Percentiles rank a stretch among this genome's conserved stretches.
These are phyloP conservation scores for Moringa oleifera DNA, from an alignment of 345 rosid species.

Conservation along the genomic window DNA sequence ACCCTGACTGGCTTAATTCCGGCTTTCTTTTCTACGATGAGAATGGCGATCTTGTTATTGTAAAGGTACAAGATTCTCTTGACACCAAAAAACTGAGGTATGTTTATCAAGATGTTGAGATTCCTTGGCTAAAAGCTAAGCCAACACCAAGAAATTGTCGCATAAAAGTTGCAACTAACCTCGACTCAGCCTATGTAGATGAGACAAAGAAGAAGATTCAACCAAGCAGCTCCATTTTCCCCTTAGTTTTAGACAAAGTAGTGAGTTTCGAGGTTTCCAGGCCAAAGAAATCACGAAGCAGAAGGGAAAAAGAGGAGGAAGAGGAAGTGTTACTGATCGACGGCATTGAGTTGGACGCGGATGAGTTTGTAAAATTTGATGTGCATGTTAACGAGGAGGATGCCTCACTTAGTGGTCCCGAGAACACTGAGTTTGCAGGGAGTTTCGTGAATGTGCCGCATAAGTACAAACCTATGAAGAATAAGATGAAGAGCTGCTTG, in stretches of 20 bases:
- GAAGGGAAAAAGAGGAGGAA: slow-evolving; percentile 47
- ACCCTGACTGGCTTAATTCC: slow-evolving; percentile 51
- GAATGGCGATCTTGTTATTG: slow-evolving; percentile 47
- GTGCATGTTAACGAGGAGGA: slow-evolving; percentile 47
- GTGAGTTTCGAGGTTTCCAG: slow-evolving; percentile 31
- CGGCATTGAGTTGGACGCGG: slow-evolving; percentile 35
- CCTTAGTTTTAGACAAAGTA: slow-evolving; percentile 25
- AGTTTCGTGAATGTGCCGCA: slow-evolving; percentile 53
- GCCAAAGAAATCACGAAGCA: slow-evolving; percentile 44
- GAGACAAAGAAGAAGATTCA: no score
- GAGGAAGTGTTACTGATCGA: slow-evolving; percentile 48
- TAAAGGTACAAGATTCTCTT: slow-evolving; percentile 44
- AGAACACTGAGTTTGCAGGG: slow-evolving; percentile 49
- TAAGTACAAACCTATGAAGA: slow-evolving; percentile 33
- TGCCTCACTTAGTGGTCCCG: slow-evolving; percentile 23
- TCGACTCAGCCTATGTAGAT: no score
- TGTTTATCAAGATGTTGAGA: slow-evolving; percentile 38
- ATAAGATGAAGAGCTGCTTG: slow-evolving; percentile 30
- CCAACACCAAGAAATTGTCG: slow-evolving; percentile 37
- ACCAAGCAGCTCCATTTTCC: no score
- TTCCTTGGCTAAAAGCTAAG: slow-evolving; percentile 44
- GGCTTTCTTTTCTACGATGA: slow-evolving; percentile 53
- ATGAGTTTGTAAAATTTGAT: slow-evolving; percentile 38
- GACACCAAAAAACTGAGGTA: slow-evolving; percentile 35
- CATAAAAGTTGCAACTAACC: no score